A percentile compares a stretch with the other conserved stretches of the same genome.
Evolutionary conservation across 164 flowering plant genomes (phyloP).

Genomic region (Houttuynia cordata): DNA sequence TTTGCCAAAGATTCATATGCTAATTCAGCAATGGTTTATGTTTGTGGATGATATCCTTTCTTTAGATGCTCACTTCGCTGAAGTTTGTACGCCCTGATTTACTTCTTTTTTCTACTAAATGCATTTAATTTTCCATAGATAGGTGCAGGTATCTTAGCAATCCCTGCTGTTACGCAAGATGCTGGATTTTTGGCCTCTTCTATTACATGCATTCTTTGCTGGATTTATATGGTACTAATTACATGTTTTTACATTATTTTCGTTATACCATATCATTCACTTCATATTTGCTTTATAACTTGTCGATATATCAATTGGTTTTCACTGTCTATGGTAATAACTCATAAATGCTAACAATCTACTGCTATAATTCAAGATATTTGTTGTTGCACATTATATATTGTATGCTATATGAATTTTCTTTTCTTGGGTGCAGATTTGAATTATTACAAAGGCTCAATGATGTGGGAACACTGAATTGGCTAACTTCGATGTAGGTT

Average conservation of each 20-base stretch:
- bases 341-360: not conserved
- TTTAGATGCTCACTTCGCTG: not conserved
- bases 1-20: too few relatives aligned
- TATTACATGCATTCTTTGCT: conserved; percentile 58
- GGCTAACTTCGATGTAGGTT: conserved; percentile 38
- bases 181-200: conserved; percentile 91
- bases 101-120: conserved; percentile 1
- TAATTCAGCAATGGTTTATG: too few relatives aligned
- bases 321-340: not conserved
- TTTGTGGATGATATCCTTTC: too few relatives aligned
- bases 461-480: conserved; percentile 1
- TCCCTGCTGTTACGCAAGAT: conserved; percentile 97
- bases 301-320: not conserved
- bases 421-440: not conserved
- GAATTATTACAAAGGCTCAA: not conserved
- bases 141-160: conserved; percentile 93
- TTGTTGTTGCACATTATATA: too few relatives aligned
- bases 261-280: not conserved
- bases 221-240: conserved; percentile 74
- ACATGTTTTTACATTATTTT: not conserved
- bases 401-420: not conserved
- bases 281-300: not conserved
- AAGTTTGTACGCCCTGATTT: too few relatives aligned
- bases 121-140: conserved; percentile 31
- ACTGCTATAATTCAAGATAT: not conserved